Base-by-base conservation (phyloP, 306 rosid genomes). In the Quercus wislizeni region DNA sequence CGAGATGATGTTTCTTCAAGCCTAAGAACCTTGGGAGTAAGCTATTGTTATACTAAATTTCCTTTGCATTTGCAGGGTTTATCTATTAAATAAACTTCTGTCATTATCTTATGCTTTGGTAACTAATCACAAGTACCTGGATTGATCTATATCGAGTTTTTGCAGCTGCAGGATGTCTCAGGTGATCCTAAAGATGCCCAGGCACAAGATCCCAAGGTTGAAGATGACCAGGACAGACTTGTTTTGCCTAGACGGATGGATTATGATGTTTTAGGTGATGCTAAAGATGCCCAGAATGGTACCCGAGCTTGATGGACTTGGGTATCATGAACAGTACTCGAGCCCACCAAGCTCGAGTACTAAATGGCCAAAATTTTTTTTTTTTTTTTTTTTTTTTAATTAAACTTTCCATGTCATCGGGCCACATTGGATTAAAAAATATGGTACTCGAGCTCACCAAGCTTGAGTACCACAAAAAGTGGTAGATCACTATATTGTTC, bases 1-100 rank as follows among this genome's bases (percentile, higher is more conserved):
- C 97, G 91, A 78, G 99, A 96, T 73, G 99, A 96, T 89, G 99
- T 96, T 55, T 82, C 93, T 61, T 78, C 96, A 51, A 93, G 92
- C 84, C 90, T 96, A 56, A 87, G 78, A 80, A 93, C 84, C 86
- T 80, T 93, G 78, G 94, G 97, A 79, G 98, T 95, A 78, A 80
- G 89, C 85, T 69, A 71, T 79, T 27, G 8, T 43, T 55, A 59
- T 56, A 52, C 30, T 73, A n/a, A n/a, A 74, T 80, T 76, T 15
- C 55, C 49, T 57, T 59, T 21, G 55, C 59, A 64, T 68, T 43
- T 63, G 18, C 21, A 13, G 28, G 35, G 21, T 58, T 67, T 69
- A 49, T 33, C 65, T 54, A 64, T 74, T 15, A 55, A 59, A 64
- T n/a, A 35, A 43, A 27, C 73, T 59, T 77, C 15, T 31, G 6